These are phyloP conservation scores for Rhodotorula sp. DNA, from an alignment of 1,284 basidiomycete genomes.

Conservation along the genomic window DNA sequence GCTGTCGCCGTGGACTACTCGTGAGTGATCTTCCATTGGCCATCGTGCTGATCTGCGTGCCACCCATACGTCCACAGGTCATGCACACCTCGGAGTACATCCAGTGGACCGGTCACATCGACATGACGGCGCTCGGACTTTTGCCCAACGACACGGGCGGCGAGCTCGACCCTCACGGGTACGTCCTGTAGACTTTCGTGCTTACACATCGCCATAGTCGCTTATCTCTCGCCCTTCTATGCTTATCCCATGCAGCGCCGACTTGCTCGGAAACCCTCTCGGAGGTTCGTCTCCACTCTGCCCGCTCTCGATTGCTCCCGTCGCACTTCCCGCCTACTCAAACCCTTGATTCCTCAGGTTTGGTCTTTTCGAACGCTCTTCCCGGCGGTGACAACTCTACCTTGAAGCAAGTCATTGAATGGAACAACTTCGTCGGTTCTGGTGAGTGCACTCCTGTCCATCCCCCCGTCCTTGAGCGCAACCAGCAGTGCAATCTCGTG, in stretches of 20 bases:
- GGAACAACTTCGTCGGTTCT: constrained; percentile 54
- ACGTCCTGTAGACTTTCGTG: not conserved
- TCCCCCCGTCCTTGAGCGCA: too few species aligned
- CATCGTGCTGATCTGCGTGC: not conserved
- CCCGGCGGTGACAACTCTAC: constrained; percentile 49
- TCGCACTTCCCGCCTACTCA: not conserved
- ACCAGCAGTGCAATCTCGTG: too few species aligned
- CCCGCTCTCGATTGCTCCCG: too few species aligned
- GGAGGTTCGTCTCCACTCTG: constrained; percentile 3
- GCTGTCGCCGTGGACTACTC: too few species aligned
- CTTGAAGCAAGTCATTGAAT: constrained; percentile 43
- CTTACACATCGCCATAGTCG: too few species aligned
- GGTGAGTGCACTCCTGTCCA: not conserved
- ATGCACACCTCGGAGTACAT: constrained; percentile 63
- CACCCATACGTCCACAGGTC: constrained; percentile 43
- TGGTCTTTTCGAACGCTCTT: constrained; percentile 41
- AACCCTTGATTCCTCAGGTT: not conserved
- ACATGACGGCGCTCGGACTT: constrained; percentile 61
- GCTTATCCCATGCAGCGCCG: constrained; percentile 11
- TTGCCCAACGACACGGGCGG: constrained; percentile 60
- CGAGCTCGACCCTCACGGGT: constrained; percentile 31
- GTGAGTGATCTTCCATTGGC: too few species aligned
- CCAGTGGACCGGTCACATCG: constrained; percentile 61
- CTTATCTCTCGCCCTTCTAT: not conserved
- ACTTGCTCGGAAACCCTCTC: constrained; percentile 35